Base-by-base conservation (phyloP, 495 filamentous ascomycete species). In the Talaromyces ruber region DNA sequence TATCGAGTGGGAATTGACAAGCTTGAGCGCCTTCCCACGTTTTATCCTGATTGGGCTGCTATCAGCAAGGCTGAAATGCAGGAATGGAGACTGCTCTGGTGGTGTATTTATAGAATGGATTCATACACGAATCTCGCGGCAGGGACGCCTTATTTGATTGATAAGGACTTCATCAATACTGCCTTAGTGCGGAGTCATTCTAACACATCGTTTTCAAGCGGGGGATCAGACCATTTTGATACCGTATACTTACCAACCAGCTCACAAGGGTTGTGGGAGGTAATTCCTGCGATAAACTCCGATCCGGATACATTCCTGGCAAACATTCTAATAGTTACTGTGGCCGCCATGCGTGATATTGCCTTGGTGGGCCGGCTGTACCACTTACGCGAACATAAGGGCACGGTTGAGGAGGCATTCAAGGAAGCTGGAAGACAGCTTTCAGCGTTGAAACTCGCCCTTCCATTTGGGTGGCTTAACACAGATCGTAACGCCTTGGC, bases 91-190 rank as follows among this genome's bases (percentile, higher is more conserved):
- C 12, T n/a, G 9, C 26, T 32, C 6, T 57, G 54, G 54, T 57
- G 54, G 54, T 57, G 28, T 28, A 57, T 57, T 9, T 57, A 57
- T 57, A 57, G 16, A 9, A 28, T 57, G 14, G 54, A 57, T 57
- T 57, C 54, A 5, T 57, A 57, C 9, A 30, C 28, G n/a, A 57
- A 57, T n/a, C n/a, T 32, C 54, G 30, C 30, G 11, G 25, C 54
- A 18, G 28, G 26, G 28, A 57, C 54, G 3, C 54, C 54, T 21
- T 57, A 30, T 57, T 30, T 57, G 28, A 57, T 57, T 29, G 54
- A 57, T 11, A 28, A 11, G 26, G 54, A 57, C n/a, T 16, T 28
- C 34, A 32, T 32, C 54, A 29, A 57, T 29, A 57, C 54, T n/a
- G 54, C 26, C 9, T 28, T 57, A n/a, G 34, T 32, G 4, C 16